Conservation (phyloP, 129 eudicot genomes). For the Dittrichia graveolens region DNA sequence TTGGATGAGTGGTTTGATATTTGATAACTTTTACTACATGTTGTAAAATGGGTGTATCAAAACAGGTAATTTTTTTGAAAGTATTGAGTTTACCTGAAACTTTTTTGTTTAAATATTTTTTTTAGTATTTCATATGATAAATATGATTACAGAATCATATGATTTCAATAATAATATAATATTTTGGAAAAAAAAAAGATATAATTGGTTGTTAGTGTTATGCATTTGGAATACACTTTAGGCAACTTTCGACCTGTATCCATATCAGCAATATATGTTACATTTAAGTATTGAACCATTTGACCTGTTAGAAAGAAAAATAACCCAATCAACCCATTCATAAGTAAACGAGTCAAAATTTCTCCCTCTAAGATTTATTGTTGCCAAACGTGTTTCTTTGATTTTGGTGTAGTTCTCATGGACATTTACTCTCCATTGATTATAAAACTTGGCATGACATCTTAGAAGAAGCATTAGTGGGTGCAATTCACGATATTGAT, state of each 20-base stretch:
- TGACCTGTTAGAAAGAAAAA: no score
- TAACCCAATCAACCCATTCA: background rate
- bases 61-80: background rate
- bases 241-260: no score
- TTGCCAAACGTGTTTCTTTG: slow-evolving; percentile 12
- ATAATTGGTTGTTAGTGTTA: no score
- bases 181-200: no score
- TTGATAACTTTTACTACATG: background rate
- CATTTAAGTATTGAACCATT: no score
- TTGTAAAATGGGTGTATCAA: background rate
- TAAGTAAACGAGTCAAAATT: background rate
- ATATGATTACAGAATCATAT: no score
- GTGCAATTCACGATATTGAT: slow-evolving; percentile 60
- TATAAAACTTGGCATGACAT: slow-evolving; percentile 31
- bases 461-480: slow-evolving; percentile 58
- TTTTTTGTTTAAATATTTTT: no score
- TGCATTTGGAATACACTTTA: no score
- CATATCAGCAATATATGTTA: no score
- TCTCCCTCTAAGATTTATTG: no score
- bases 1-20: background rate
- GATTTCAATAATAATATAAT: no score
- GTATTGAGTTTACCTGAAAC: background rate
- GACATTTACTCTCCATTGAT: slow-evolving; percentile 3
- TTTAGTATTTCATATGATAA: no score
- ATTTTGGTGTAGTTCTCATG: slow-evolving; percentile 39